These are phyloP conservation scores for Russula sp. DNA, from an alignment of 768 basidiomycete species.

Conservation along the genomic window DNA sequence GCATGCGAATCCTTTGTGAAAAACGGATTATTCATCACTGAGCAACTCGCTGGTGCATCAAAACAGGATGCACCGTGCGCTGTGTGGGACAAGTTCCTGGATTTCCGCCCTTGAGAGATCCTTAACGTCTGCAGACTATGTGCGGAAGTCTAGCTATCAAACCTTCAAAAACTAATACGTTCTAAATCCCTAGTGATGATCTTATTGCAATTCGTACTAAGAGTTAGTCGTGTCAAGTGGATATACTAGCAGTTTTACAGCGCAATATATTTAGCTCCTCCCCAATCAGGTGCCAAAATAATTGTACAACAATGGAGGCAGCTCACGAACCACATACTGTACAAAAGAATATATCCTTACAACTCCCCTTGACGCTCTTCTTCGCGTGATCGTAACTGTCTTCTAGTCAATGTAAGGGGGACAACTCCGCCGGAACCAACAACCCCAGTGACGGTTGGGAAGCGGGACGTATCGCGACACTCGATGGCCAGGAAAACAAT, in stretches of 20 bases:
- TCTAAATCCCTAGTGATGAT: too few species aligned
- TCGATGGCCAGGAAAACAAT: conserved; percentile 48
- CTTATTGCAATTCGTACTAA: too few species aligned
- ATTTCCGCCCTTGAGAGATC: too few species aligned
- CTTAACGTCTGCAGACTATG: too few species aligned
- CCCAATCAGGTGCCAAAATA: neutral
- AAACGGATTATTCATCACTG: neutral
- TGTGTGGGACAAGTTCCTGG: too few species aligned
- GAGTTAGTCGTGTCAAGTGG: too few species aligned
- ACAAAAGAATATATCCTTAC: neutral
- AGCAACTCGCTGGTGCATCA: too few species aligned
- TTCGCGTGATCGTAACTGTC: neutral
- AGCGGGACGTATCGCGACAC: conserved; percentile 62
- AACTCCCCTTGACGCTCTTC: neutral
- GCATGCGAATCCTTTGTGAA: neutral
- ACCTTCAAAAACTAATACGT: neutral
- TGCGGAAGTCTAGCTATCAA: too few species aligned
- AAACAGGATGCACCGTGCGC: neutral
- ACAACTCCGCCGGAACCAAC: conserved; percentile 37
- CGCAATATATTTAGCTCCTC: neutral
- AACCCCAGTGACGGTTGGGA: conserved; percentile 29
- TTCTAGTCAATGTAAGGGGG: conserved; percentile 13
- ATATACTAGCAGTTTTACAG: neutral
- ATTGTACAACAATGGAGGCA: neutral
- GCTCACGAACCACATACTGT: neutral